Percentiles rank a stretch among this genome's conserved stretches.
phyloP scores from a whole-genome alignment of 2,329 filamentous ascomycete species.

The Clonostachys rosea region DNA sequence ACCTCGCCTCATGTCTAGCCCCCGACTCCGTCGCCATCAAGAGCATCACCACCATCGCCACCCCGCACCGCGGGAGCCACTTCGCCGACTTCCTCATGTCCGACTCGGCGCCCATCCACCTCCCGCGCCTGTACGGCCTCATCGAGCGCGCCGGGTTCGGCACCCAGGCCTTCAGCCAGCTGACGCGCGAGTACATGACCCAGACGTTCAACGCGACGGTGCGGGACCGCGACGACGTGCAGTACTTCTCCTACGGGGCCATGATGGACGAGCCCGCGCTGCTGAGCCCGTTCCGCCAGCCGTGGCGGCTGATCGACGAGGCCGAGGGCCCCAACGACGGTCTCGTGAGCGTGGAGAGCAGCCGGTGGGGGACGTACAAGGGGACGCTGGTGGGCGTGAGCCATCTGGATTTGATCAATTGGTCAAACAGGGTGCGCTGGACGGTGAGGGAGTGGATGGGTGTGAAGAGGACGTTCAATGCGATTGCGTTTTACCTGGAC shows the following conservation, averaged over 20 bases:
- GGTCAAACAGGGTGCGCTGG: slow-evolving; percentile 58
- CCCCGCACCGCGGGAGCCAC: slow-evolving; percentile 49
- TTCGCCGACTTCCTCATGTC: slow-evolving; percentile 51
- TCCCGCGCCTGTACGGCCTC: slow-evolving; percentile 51
- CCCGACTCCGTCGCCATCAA: slow-evolving; percentile 40
- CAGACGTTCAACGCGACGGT: slow-evolving; percentile 55
- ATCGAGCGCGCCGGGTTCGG: slow-evolving; percentile 47
- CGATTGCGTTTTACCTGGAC: slow-evolving; percentile 62
- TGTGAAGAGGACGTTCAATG: slow-evolving; percentile 56
- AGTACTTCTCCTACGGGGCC: slow-evolving; percentile 61
- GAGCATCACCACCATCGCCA: slow-evolving; percentile 49
- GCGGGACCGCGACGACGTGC: slow-evolving; percentile 44
- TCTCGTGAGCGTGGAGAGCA: slow-evolving; percentile 61
- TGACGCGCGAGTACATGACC: slow-evolving; percentile 54
- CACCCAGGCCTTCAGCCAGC: slow-evolving; percentile 56
- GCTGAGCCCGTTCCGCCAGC: slow-evolving; percentile 57
- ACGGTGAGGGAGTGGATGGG: slow-evolving; percentile 47
- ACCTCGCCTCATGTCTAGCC: slow-evolving; percentile 56
- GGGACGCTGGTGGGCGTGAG: slow-evolving; percentile 58
- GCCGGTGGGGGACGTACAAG: slow-evolving; percentile 59
- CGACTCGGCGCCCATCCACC: slow-evolving; percentile 21
- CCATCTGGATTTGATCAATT: slow-evolving; percentile 64
- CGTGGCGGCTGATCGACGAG: slow-evolving; percentile 42
- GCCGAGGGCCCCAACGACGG: slow-evolving; percentile 60
- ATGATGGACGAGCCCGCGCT: slow-evolving; percentile 43